Conservation (phyloP, 148 eudicot species). For the Spergularia marina region DNA sequence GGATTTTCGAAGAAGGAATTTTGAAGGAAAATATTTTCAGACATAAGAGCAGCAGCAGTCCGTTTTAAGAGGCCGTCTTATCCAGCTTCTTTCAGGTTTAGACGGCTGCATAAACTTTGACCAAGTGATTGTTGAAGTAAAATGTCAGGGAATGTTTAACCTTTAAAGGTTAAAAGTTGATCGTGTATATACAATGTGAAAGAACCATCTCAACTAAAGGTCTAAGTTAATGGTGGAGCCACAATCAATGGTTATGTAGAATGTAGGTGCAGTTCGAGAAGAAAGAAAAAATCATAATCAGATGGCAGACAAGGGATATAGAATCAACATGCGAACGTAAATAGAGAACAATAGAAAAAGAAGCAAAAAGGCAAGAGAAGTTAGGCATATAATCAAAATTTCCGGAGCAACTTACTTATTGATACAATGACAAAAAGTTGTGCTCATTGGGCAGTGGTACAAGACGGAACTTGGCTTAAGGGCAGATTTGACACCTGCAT, state of each 20-base stretch:
- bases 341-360: not conserved
- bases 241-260: not conserved
- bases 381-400: not conserved
- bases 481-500: conserved; percentile 11
- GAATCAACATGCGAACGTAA: not conserved
- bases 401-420: not conserved
- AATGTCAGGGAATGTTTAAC: not conserved
- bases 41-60: not conserved
- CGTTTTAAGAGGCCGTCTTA: not conserved
- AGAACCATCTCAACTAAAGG: too few species aligned
- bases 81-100: not conserved
- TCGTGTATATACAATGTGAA: too few species aligned
- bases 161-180: too few species aligned
- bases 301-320: not conserved
- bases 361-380: not conserved
- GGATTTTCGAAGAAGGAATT: not conserved
- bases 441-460: conserved; percentile 7
- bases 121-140: not conserved
- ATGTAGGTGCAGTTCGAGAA: not conserved
- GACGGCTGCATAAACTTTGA: not conserved
- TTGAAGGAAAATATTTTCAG: not conserved
- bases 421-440: not conserved
- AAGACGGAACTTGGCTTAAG: conserved; percentile 3
- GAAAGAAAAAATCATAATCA: not conserved
- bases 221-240: too few species aligned